These are phyloP conservation scores for Cadophora sp. DNA, from an alignment of 2,329 filamentous ascomycete species.

Conservation along the genomic window DNA sequence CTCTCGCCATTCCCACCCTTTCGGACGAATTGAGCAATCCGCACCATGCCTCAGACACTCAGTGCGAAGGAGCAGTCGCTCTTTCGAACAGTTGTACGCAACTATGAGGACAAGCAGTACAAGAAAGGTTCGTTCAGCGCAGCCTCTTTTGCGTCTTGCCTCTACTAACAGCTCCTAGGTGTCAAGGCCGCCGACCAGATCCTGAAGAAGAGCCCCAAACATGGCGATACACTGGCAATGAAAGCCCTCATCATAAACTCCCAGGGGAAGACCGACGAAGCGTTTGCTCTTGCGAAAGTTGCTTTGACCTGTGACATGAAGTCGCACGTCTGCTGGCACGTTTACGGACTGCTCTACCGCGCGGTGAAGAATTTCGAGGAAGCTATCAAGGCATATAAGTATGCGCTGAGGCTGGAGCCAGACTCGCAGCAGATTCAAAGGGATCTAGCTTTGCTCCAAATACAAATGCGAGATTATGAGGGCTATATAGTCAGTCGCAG, in stretches of 20 bases:
- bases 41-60: constrained; percentile 73
- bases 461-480: constrained; percentile 95
- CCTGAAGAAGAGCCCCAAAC: constrained; percentile 89
- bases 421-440: constrained; percentile 93
- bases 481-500: constrained; percentile 91
- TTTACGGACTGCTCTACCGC: constrained; percentile 93
- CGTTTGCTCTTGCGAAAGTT: constrained; percentile 90
- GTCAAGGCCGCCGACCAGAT: constrained; percentile 97
- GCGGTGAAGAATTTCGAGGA: constrained; percentile 98
- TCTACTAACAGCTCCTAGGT: constrained; percentile 54
- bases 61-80: constrained; percentile 90
- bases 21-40: not conserved
- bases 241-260: constrained; percentile 96
- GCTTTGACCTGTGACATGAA: constrained; percentile 97
- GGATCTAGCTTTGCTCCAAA: constrained; percentile 89
- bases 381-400: constrained; percentile 98
- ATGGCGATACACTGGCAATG: constrained; percentile 99
- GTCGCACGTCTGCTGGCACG: constrained; percentile 99
- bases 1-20: not conserved
- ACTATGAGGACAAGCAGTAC: constrained; percentile 98
- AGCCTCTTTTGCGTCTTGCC: constrained; percentile 12
- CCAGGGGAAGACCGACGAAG: constrained; percentile 90
- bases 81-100: constrained; percentile 92
- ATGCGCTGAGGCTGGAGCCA: constrained; percentile 91
- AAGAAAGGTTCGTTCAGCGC: constrained; percentile 72